A percentile compares a stretch with the other conserved stretches of the same genome.
Conservation (phyloP, 768 basidiomycete species). For the Tylopilus subfusipes region DNA sequence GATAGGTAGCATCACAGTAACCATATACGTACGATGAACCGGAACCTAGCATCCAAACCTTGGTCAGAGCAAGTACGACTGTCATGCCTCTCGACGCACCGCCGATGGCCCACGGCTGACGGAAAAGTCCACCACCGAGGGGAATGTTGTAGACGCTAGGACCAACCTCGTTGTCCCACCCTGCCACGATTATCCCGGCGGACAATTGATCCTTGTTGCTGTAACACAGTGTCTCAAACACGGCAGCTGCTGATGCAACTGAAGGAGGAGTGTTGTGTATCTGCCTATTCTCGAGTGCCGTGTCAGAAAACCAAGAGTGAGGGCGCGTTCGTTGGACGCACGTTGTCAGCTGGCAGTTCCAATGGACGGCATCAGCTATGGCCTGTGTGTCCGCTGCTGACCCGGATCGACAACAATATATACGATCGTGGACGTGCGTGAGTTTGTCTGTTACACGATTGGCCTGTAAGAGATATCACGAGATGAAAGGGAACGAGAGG, state of each 20-base stretch:
- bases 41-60: constrained; percentile 51
- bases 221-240: constrained; percentile 89
- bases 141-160: constrained; percentile 97
- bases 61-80: neutral
- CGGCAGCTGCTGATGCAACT: constrained; percentile 74
- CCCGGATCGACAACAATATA: constrained; percentile 98
- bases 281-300: constrained; percentile 39
- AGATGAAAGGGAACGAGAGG: neutral
- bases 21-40: constrained; percentile 99
- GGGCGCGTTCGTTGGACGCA: constrained; percentile 33
- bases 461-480: constrained; percentile 48
- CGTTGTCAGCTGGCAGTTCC: constrained; percentile 73
- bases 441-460: constrained; percentile 99
- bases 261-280: constrained; percentile 62
- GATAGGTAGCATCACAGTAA: constrained; percentile 97
- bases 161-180: constrained; percentile 91
- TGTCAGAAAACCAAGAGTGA: neutral
- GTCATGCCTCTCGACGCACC: constrained; percentile 44
- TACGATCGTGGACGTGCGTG: constrained; percentile 93
- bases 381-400: constrained; percentile 98
- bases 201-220: constrained; percentile 85
- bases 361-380: constrained; percentile 87
- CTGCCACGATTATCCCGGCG: constrained; percentile 97
- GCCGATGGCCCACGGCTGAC: constrained; percentile 98
- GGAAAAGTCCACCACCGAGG: constrained; percentile 93